phyloP scores from a whole-genome alignment of 2,329 filamentous ascomycete genomes.

The Sporothrix euskadiensis region DNA sequence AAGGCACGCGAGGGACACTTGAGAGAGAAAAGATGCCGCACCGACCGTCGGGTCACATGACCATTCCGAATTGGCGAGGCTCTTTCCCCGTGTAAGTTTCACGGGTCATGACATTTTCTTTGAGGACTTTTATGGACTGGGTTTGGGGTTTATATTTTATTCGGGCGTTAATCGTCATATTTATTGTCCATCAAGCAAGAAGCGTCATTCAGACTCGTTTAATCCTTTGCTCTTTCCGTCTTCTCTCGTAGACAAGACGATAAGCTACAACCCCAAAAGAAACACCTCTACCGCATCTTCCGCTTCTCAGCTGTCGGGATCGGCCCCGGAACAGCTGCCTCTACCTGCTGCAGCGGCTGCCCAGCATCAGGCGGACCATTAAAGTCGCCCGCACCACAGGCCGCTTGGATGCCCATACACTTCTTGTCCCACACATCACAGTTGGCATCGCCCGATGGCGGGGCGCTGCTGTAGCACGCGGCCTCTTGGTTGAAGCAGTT shows the following conservation, averaged over 20 bases:
- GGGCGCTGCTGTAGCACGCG: constrained; percentile 60
- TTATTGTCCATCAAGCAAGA: neutral
- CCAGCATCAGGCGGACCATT: constrained; percentile 51
- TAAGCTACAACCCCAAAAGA: neutral
- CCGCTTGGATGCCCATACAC: constrained; percentile 53
- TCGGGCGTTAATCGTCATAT: neutral
- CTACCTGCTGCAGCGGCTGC: constrained; percentile 42
- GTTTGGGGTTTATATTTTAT: neutral
- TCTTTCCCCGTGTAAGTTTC: too few species aligned
- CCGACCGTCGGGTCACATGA: constrained; percentile 26
- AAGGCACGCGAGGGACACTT: neutral
- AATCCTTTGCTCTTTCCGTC: neutral
- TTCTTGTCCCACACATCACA: constrained; percentile 65
- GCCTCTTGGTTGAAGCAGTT: constrained; percentile 61
- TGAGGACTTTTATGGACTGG: too few species aligned
- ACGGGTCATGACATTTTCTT: too few species aligned
- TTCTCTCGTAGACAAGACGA: neutral
- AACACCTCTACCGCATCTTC: neutral
- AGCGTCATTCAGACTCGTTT: neutral
- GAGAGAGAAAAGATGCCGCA: neutral
- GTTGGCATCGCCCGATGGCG: constrained; percentile 59
- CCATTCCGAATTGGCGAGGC: neutral
- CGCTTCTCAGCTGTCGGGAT: constrained; percentile 37
- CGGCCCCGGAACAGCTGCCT: constrained; percentile 38
- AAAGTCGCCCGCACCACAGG: constrained; percentile 47